Base-by-base conservation (phyloP, 1,139 yeast species). In the Candida mesenterica region DNA sequence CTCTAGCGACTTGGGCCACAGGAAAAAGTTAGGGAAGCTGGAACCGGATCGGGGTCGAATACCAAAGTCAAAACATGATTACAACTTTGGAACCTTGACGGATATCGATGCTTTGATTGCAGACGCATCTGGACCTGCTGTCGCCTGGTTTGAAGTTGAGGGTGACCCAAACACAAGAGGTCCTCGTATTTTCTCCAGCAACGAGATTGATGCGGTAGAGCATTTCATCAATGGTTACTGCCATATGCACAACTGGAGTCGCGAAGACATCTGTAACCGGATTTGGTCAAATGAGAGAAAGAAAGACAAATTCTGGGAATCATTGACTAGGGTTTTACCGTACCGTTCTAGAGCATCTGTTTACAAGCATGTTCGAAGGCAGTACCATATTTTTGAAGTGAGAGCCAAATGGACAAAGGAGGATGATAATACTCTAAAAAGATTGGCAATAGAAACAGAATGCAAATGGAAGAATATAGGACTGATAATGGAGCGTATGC, bases 391-490 rank as follows among this genome's bases (percentile, higher is more conserved):
- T 13, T 90, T 88, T 54, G 81, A 81, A 30, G 86, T 82, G 17
- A 70, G 97, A 42, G 97, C 95, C 16, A 86, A 81, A 52, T 90
- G 97, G 97, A 79, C 83, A 0, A 67, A 75, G 4, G 86, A 79
- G 41, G 96, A 89, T 44, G 97, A 90, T 57, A 74, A 65, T 26
- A 71, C 72, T 34, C 66, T 90, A 37, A 76, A 79, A 1, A 72
- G 71, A 38, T 65, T 87, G 36, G 86, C 87, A 4, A 62, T 72
- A 6, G 78, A 79, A 25, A 76, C 79, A 45, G 86, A 81, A 39
- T 88, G 92, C 10, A 87, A 83, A 52, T 89, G 97, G 97, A 85
- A 86, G 48, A 71, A 72, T 30, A 84, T 89, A 43, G 96, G 96
- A 3, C 73, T 73, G 37, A 62, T 70, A 6, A 68, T 89, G 78